Evolutionary conservation across 2,329 filamentous ascomycete species (phyloP), one percentile per base, ranked within the genome.

Genomic region (Diaporthe aspalathi): DNA sequence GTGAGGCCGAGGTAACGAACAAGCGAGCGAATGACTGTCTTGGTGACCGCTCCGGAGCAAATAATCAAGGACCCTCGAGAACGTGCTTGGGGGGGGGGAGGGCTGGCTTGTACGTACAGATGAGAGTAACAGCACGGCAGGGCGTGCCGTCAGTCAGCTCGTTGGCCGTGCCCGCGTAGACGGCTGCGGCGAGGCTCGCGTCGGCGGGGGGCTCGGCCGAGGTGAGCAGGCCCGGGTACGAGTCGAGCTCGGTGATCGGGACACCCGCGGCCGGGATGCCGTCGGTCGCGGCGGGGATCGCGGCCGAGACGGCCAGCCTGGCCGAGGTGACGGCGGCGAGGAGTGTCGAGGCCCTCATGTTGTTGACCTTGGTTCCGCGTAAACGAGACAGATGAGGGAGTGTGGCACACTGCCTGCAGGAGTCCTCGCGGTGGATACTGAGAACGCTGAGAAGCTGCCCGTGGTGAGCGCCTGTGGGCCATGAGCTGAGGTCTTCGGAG

Each of bases 101-200:
- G 11, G 6, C 20, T 22, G 27, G 40, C 17, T 22, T 49, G 5
- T 24, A 65, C 45, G 11, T 27, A 65, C 60, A 73, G 38, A 73
- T 71, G 35, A 73, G 52, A 1, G 72, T 73, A 24, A 73, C 72
- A n/a, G 38, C 65, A 22, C 72, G 52, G 66, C 72, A 73, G n/a
- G 65, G 43, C 5, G 72, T 73, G 27, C 72, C 72, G 40, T 73
- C 72, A 11, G 47, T 53, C 6, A 73, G 69, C 69, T 73, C 57
- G 50, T 71, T 67, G 40, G 72, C 45, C 2, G 68, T 70, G 35
- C 60, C 68, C 2, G 60, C 60, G 5, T 65, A 65, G 45, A n/a
- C 60, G 11, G 54, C 14, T 16, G 60, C 60, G 60, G 60, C 60
- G 14, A 50, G 45, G 1, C 20, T 65, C 24, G 17, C 11, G 60